Evolutionary conservation across 495 filamentous ascomycete species (phyloP).

Genomic region (Trichodelitschia bisporula): DNA sequence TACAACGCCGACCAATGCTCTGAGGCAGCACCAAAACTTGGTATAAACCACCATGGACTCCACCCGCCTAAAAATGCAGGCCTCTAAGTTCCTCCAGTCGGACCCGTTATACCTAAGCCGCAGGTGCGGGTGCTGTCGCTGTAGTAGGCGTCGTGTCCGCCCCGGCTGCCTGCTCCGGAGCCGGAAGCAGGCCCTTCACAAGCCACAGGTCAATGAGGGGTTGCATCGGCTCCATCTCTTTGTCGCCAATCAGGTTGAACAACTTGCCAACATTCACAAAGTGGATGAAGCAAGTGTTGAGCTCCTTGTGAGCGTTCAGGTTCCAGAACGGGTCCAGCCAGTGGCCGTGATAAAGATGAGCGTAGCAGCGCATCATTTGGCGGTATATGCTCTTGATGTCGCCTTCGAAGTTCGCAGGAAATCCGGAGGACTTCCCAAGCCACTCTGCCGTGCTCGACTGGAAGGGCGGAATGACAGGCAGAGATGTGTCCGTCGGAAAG

Average conservation of each 20-base stretch:
- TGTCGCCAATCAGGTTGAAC: conserved; percentile 54
- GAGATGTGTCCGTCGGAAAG: conserved; percentile 39
- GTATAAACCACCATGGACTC: too few species aligned
- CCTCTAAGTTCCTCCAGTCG: too few species aligned
- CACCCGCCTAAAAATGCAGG: too few species aligned
- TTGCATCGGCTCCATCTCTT: conserved; percentile 85
- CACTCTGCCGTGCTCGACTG: conserved; percentile 28
- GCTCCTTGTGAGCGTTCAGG: conserved; percentile 55
- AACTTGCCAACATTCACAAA: conserved; percentile 75
- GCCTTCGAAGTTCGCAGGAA: conserved; percentile 62
- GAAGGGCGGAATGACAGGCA: conserved; percentile 1
- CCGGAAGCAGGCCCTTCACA: conserved; percentile 54
- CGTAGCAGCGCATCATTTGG: conserved; percentile 93
- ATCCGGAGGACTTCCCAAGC: conserved; percentile 71
- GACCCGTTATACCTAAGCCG: too few species aligned
- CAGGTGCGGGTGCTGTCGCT: too few species aligned
- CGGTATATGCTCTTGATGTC: conserved; percentile 80
- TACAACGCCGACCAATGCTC: too few species aligned
- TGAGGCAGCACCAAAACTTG: too few species aligned
- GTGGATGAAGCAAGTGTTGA: conserved; percentile 91
- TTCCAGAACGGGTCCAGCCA: conserved; percentile 79
- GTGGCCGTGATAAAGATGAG: conserved; percentile 58
- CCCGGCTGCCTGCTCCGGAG: not conserved
- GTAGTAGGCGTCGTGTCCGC: too few species aligned
- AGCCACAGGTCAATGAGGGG: conserved; percentile 75